Base-by-base conservation (phyloP, 225 moss, liverwort and hornwort genomes). In the Pleurozium schreberi region DNA sequence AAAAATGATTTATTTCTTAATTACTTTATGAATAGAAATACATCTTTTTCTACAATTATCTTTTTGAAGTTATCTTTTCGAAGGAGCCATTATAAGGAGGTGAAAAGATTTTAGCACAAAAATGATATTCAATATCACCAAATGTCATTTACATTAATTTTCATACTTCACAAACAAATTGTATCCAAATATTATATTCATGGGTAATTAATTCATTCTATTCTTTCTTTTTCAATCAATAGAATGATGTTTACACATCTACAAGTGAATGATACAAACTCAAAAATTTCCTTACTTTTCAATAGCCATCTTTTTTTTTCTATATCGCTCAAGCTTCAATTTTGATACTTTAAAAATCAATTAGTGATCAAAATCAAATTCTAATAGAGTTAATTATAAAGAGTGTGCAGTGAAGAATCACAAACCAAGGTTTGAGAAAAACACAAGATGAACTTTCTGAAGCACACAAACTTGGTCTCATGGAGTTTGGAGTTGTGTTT, bases 371-470 rank as follows among this genome's bases (percentile, higher is more conserved):
- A 31, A 22, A 28, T 42, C 3, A n/a, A 47, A 74, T 47, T 2
- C 31, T 17, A 6, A 16, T 16, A 43, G 10, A 33, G 1, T 20
- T 7, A 12, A 49, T 49, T 0, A 1, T 33, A 8, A 49, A 50
- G 12, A 33, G 11, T 30, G 10, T 49, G 2, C 31, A 49, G 31
- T 11, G 12, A 2, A 1, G 11, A 11, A 74, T 11, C 4, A 47
- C 0, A 6, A 45, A 0, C 2, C 0, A 2, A 0, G 47, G 11
- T 74, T 31, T 30, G 11, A 74, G 1, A 47, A 47, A 9, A 47
- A 45, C 0, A 45, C 2, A 45, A 0, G 11, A 30, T 0, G 0
- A 43, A 49, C 19, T 2, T 74, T 6, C 10, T 19, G 1, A 10
- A 49, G 4, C 31, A 31, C 31, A 7, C 6, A 31, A 74, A 19